Conservation (phyloP, 495 filamentous ascomycete genomes). For the Astrothelium subdiscretum region DNA sequence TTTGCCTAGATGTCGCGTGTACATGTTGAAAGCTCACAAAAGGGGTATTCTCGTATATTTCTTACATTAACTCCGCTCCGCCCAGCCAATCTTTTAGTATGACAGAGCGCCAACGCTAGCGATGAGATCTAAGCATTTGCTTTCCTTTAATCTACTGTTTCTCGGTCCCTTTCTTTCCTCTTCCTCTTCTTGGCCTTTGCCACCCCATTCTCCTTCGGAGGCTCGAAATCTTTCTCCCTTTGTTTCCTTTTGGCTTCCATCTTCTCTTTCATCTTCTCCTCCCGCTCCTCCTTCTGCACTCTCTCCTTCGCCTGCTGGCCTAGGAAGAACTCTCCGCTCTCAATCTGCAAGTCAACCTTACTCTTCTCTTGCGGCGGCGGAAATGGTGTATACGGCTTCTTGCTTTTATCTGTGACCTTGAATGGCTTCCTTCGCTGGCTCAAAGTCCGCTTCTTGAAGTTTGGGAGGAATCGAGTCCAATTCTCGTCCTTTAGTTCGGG, state of each 20-base stretch:
- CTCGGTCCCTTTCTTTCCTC: constrained; percentile 48
- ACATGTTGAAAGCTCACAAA: too few relatives aligned
- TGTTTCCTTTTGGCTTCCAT: constrained; percentile 79
- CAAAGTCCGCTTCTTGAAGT: constrained; percentile 94
- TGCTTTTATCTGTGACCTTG: constrained; percentile 85
- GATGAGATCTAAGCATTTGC: too few relatives aligned
- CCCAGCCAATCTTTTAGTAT: too few relatives aligned
- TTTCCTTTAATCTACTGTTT: too few relatives aligned
- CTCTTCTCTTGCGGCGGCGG: constrained; percentile 69
- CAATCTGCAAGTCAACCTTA: constrained; percentile 96
- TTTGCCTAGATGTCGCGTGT: too few relatives aligned
- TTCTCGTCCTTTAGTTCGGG: constrained; percentile 74
- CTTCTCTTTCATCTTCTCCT: constrained; percentile 73
- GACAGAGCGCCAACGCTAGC: too few relatives aligned
- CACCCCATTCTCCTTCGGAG: constrained; percentile 59
- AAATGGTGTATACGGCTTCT: constrained; percentile 85
- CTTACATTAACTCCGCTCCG: too few relatives aligned
- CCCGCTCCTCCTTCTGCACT: constrained; percentile 60
- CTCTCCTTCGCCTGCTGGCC: constrained; percentile 83
- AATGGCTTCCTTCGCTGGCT: constrained; percentile 70
- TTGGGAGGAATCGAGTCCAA: constrained; percentile 92
- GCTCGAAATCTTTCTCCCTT: constrained; percentile 71
- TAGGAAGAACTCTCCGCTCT: constrained; percentile 94
- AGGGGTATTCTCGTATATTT: too few relatives aligned
- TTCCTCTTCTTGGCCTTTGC: constrained; percentile 41